Base-by-base conservation (phyloP, 208 protist species). In the Leishmania aethiopica region DNA sequence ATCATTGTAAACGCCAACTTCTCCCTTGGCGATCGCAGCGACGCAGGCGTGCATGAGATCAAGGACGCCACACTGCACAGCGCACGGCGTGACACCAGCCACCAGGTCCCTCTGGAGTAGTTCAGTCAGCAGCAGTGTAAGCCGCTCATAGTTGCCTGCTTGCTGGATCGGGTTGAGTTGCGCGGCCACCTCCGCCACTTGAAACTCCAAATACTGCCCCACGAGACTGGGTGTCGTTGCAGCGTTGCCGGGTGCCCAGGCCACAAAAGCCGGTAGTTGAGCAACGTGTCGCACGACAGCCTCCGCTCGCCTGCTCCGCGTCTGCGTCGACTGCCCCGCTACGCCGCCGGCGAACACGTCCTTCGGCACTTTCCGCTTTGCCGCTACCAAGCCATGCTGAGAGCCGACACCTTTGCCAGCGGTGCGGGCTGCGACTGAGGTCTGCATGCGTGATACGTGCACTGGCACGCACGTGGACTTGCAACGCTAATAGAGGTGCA, bases 81-180 rank as follows among this genome's bases (percentile, higher is more conserved):
- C 92, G n/a, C 82, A 55, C 51, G 90, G 88, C 1, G 93, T 96
- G 73, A 95, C 87, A 57, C 93, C 93, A 40, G 83, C 78, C 11
- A 84, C 85, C 32, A 90, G 87, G 78, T 94, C 90, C 35, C 87
- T 86, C 22, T 84, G 77, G 40, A 95, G 85, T 25, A 93, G 76
- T 69, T 93, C 93, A 40, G 89, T 70, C 53, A 94, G 83, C 55
- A 94, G 86, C 17, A 91, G 83, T 1, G 88, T 78, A 42, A 87
- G 84, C 15, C 87, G 78, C 3, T 80, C 83, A 70, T 87, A 89
- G 73, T 86, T 80, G 40, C 82, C 74, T 1, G 82, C 78, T 42
- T 82, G 82, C 32, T 79, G 79, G 37, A 84, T 75, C 0, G 75
- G 75, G 28, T 67, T 7, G 25, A 88, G 78, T 71, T 85, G 85